phyloP scores from a whole-genome alignment of 306 rosid genomes.

The Prunus armeniaca region DNA sequence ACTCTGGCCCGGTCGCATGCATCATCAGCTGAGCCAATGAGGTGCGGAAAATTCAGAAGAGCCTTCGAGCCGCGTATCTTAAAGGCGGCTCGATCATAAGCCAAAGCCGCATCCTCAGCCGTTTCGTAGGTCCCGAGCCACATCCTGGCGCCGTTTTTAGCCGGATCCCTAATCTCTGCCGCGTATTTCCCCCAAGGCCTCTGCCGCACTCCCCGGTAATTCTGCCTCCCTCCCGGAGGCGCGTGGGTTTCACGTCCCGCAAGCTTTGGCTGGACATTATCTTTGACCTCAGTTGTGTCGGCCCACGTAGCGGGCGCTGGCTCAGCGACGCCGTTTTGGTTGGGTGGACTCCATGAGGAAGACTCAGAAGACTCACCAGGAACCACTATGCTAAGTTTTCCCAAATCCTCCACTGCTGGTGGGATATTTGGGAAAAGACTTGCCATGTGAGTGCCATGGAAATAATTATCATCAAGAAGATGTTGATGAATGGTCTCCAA shows the following conservation, averaged over 20 bases:
- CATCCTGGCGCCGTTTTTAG: slow-evolving; percentile 37
- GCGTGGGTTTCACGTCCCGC: neutral
- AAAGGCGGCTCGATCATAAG: slow-evolving; percentile 59
- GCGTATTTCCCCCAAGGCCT: slow-evolving; percentile 62
- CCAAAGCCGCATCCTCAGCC: slow-evolving; percentile 48
- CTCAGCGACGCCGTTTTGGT: neutral
- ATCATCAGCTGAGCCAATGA: slow-evolving; percentile 16
- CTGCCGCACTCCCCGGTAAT: slow-evolving; percentile 45
- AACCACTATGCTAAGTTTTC: too few relatives aligned
- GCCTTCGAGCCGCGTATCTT: slow-evolving; percentile 52
- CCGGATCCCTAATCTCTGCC: slow-evolving; percentile 41
- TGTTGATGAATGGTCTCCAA: slow-evolving; percentile 9
- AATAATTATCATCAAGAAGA: neutral
- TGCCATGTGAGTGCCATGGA: neutral
- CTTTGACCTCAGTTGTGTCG: neutral
- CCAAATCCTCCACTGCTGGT: neutral
- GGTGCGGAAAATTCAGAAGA: slow-evolving; percentile 52
- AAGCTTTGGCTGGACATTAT: neutral
- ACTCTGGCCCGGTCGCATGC: neutral
- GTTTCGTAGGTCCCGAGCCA: slow-evolving; percentile 59
- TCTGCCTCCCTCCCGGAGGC: neutral
- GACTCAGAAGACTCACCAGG: neutral
- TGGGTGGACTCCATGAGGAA: neutral
- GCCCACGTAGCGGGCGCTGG: too few relatives aligned
- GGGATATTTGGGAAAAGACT: neutral